Evolutionary conservation across 83 land plant genomes (phyloP).

Genomic region (Thuja plicata): DNA sequence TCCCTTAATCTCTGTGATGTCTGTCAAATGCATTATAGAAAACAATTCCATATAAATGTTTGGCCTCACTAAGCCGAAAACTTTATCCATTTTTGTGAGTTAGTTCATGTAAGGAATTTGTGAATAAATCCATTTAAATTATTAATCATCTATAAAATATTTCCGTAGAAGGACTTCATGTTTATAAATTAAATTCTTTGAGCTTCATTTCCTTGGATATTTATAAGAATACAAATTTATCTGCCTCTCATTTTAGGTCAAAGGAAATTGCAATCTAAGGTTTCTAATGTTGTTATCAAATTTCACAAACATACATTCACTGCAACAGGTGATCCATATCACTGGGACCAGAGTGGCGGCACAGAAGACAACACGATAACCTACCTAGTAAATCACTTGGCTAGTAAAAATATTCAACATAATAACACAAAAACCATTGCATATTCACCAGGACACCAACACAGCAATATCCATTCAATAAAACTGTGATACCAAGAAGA

Average conservation of each 20-base stretch:
- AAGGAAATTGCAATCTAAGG: background rate
- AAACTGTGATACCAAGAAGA: too few relatives aligned
- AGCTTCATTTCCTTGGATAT: background rate
- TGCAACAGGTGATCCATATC: background rate
- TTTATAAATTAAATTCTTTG: background rate
- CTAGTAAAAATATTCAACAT: too few relatives aligned
- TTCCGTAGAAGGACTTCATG: background rate
- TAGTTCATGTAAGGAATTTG: background rate
- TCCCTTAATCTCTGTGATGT: background rate
- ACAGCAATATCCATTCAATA: too few relatives aligned
- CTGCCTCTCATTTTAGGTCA: background rate
- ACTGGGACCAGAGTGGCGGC: too few relatives aligned
- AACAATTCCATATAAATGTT: background rate
- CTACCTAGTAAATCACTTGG: too few relatives aligned
- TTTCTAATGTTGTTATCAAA: background rate
- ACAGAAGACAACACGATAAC: too few relatives aligned
- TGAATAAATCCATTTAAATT: background rate
- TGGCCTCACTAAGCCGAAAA: background rate
- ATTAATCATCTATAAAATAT: too few relatives aligned
- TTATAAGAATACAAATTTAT: background rate
- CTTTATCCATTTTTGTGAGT: background rate
- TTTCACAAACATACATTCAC: background rate
- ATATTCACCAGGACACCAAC: too few relatives aligned
- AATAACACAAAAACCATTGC: too few relatives aligned
- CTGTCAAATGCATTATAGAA: background rate